phyloP scores from a whole-genome alignment of 306 rosid species.

The Senna tora region DNA sequence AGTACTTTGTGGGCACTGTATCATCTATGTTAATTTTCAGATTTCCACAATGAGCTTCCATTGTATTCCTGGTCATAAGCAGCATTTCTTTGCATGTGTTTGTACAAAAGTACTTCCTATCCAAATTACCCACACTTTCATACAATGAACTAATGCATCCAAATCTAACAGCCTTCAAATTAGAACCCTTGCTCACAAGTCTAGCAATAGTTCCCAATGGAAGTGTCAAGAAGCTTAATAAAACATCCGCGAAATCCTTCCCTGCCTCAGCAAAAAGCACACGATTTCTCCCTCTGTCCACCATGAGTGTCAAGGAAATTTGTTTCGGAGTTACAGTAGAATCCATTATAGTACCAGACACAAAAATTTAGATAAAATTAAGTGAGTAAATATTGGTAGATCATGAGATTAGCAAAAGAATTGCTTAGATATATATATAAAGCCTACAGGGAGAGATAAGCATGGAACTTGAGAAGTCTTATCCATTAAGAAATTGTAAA shows the following conservation, averaged over 20 bases:
- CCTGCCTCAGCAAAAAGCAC: conserved; percentile 39
- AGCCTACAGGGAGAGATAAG: too few species aligned
- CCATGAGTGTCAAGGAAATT: background rate
- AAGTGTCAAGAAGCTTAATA: conserved; percentile 28
- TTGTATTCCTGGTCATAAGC: background rate
- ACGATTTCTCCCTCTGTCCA: background rate
- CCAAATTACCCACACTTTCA: background rate
- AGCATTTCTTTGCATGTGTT: conserved; percentile 12
- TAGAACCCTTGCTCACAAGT: conserved; percentile 3
- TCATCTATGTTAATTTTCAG: conserved; percentile 27
- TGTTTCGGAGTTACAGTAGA: background rate
- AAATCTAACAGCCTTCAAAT: background rate
- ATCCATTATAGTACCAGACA: background rate
- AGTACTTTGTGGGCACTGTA: conserved; percentile 7
- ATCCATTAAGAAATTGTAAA: too few species aligned
- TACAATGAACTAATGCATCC: conserved; percentile 1
- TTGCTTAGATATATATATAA: too few species aligned
- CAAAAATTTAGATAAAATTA: too few species aligned
- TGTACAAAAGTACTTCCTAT: background rate
- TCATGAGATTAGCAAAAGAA: too few species aligned
- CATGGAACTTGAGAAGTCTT: too few species aligned
- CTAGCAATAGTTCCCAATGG: conserved; percentile 34
- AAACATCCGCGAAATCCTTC: conserved; percentile 33
- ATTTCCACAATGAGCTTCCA: too few species aligned
- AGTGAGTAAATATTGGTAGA: too few species aligned